Percentiles rank a stretch among this genome's conserved stretches.
phyloP scores from a whole-genome alignment of 768 basidiomycete species.

The Mycena haematopus region DNA sequence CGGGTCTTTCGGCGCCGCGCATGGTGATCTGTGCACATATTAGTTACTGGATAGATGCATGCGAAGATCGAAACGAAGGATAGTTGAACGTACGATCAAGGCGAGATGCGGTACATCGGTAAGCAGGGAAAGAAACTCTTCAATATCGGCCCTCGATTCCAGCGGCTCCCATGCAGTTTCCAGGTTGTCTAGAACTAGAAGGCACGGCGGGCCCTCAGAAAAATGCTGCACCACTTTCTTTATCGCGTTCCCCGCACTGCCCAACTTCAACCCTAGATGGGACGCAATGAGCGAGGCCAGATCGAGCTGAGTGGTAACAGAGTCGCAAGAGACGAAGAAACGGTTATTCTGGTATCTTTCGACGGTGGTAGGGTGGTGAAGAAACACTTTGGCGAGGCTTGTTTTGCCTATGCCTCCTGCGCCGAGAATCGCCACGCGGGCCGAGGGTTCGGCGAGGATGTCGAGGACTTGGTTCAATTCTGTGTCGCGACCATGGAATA shows the following conservation, averaged over 20 bases:
- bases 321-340: neutral
- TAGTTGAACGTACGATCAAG: neutral
- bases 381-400: neutral
- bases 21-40: neutral
- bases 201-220: neutral
- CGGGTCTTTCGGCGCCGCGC: neutral
- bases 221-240: neutral
- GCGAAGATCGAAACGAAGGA: neutral
- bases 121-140: neutral
- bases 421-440: neutral
- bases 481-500: neutral
- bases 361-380: neutral
- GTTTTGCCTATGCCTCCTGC: neutral
- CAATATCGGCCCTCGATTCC: neutral
- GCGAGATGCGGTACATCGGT: neutral
- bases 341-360: neutral
- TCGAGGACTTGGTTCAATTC: neutral
- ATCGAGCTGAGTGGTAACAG: neutral
- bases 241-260: neutral
- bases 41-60: neutral
- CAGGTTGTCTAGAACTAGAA: neutral
- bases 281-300: neutral
- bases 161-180: neutral
- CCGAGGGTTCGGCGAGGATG: neutral
- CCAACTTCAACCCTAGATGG: neutral